These are phyloP conservation scores for Metarhizium robertsii DNA, from an alignment of 2,329 filamentous ascomycete species.

Conservation along the genomic window DNA sequence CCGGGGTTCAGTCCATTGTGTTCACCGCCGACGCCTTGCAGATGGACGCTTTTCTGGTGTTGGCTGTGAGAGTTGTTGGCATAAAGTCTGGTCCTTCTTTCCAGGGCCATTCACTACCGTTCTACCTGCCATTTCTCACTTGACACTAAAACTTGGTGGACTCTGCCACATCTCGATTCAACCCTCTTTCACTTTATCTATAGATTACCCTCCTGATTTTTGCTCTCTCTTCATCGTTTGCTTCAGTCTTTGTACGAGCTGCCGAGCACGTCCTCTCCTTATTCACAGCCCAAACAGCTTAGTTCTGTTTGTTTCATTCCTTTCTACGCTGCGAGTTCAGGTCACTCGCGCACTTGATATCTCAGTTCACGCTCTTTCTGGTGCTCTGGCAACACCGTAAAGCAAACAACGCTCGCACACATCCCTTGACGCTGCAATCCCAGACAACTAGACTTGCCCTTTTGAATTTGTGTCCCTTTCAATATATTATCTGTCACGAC, in stretches of 20 bases:
- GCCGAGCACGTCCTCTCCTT: constrained; percentile 28
- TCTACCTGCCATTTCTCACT: too few relatives aligned
- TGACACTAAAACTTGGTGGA: neutral
- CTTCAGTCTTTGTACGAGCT: constrained; percentile 10
- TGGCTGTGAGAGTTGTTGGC: neutral
- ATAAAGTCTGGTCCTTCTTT: neutral
- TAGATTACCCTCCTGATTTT: constrained; percentile 8
- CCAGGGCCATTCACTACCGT: neutral
- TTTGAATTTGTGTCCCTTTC: neutral
- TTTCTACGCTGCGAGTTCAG: constrained; percentile 14
- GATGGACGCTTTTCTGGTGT: neutral
- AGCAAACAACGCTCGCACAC: neutral
- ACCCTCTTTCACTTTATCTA: constrained; percentile 10
- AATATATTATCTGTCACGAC: neutral
- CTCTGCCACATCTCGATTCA: neutral
- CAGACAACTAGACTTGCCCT: neutral
- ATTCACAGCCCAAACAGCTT: constrained; percentile 13
- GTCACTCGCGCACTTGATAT: constrained; percentile 12
- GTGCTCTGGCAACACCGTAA: constrained; percentile 25
- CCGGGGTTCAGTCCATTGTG: neutral
- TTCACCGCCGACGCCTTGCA: neutral
- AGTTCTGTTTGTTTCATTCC: constrained; percentile 21
- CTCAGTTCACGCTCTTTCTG: constrained; percentile 15
- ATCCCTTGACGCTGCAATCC: neutral
- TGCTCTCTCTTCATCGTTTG: neutral